Conservation (phyloP, 2,329 filamentous ascomycete genomes). For the Aotearoamyces nothofagi region DNA sequence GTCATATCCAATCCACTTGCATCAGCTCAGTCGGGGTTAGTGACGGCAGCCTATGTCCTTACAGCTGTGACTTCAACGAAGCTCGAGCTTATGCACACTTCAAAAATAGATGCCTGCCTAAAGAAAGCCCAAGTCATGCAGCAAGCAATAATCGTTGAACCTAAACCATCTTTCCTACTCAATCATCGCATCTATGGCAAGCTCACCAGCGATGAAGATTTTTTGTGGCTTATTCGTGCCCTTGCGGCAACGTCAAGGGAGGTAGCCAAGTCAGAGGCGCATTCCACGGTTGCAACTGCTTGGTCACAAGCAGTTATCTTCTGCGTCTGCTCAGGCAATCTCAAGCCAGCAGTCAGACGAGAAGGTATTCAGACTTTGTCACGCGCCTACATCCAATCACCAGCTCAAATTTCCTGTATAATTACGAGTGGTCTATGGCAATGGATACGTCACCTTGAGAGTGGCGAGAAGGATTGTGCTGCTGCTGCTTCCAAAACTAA, state of each 20-base stretch:
- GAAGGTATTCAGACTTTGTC: slow-evolving; percentile 47
- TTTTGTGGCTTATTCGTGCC: slow-evolving; percentile 61
- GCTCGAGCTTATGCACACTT: slow-evolving; percentile 34
- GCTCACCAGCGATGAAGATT: slow-evolving; percentile 56
- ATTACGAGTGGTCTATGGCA: slow-evolving; percentile 65
- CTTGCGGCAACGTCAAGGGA: slow-evolving; percentile 44
- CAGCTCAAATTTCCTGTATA: slow-evolving; percentile 41
- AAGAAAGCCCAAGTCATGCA: slow-evolving; percentile 49
- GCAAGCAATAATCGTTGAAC: slow-evolving; percentile 52
- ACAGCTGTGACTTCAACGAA: slow-evolving; percentile 43
- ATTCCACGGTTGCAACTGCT: slow-evolving; percentile 37
- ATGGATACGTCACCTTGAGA: slow-evolving; percentile 54
- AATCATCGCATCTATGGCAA: slow-evolving; percentile 79
- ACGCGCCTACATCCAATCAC: slow-evolving; percentile 43
- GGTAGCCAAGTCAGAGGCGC: slow-evolving; percentile 28
- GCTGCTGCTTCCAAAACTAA: slow-evolving; percentile 50
- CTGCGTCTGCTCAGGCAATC: slow-evolving; percentile 46
- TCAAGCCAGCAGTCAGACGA: slow-evolving; percentile 48
- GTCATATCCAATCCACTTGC: slow-evolving; percentile 62
- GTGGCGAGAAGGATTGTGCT: slow-evolving; percentile 64
- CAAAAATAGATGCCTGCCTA: slow-evolving; percentile 37
- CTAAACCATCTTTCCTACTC: slow-evolving; percentile 77
- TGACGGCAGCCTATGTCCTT: slow-evolving; percentile 64
- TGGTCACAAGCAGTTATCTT: slow-evolving; percentile 87
- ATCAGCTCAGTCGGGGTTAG: slow-evolving; percentile 68